Conservation (phyloP, 2,329 filamentous ascomycete genomes). For the Aspergillus carbonarius region DNA sequence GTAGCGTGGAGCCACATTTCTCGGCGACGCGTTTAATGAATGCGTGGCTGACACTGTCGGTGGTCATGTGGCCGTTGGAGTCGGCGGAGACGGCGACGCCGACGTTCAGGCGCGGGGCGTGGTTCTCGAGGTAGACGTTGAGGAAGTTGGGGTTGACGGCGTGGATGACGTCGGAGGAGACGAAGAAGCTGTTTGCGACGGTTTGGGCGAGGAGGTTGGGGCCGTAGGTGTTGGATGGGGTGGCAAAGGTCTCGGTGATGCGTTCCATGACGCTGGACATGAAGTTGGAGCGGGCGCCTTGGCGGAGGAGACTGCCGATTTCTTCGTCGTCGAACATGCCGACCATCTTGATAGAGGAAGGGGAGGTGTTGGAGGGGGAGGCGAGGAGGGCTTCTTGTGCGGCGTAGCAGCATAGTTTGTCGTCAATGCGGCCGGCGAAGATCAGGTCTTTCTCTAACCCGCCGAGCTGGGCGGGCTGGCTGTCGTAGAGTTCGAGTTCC, state of each 20-base stretch:
- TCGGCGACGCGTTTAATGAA: conserved; percentile 77
- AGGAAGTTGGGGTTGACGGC: conserved; percentile 95
- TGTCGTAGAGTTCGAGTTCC: conserved; percentile 94
- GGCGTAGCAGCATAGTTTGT: conserved; percentile 95
- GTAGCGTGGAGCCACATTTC: conserved; percentile 68
- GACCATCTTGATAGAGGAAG: conserved; percentile 77
- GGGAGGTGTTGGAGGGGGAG: conserved; percentile 53
- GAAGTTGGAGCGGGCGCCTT: conserved; percentile 89
- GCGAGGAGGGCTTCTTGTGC: conserved; percentile 81
- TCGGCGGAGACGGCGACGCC: conserved; percentile 79
- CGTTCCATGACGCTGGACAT: conserved; percentile 78
- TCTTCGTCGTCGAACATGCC: conserved; percentile 98
- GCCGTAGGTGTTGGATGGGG: conserved; percentile 42
- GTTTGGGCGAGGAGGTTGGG: conserved; percentile 70
- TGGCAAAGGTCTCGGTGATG: conserved; percentile 64
- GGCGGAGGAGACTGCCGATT: conserved; percentile 84
- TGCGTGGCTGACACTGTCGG: conserved; percentile 80
- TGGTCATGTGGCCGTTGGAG: conserved; percentile 94
- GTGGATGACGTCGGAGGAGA: conserved; percentile 91
- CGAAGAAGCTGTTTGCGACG: conserved; percentile 86
- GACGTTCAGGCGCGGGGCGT: conserved; percentile 84
- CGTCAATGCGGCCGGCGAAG: conserved; percentile 91
- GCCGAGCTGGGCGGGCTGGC: conserved; percentile 77
- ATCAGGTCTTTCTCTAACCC: conserved; percentile 92
- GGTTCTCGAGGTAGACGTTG: conserved; percentile 75